Evolutionary conservation across 495 filamentous ascomycete species (phyloP).

Genomic region (Aspergillus olivimuriae): DNA sequence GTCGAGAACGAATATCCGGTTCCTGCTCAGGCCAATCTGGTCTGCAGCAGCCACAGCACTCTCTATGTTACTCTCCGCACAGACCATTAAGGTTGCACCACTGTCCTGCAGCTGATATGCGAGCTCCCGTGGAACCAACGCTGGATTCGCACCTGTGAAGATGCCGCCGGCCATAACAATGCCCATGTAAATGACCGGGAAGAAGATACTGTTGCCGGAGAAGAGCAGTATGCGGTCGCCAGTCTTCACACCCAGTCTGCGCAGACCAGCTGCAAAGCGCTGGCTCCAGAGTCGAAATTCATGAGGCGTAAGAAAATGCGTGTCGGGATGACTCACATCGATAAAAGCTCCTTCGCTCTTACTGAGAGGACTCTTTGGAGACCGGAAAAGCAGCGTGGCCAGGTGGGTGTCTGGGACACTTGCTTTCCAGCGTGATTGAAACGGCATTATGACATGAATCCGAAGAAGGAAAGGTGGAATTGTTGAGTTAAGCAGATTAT

Average conservation of each 20-base stretch:
- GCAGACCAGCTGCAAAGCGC: constrained; percentile 65
- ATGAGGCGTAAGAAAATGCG: constrained; percentile 47
- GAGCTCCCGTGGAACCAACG: constrained; percentile 61
- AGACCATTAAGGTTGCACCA: constrained; percentile 57
- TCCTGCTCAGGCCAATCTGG: constrained; percentile 27
- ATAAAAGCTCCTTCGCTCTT: constrained; percentile 38
- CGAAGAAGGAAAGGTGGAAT: no score
- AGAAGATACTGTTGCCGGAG: constrained; percentile 67
- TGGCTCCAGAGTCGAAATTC: constrained; percentile 64
- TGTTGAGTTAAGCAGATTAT: no score
- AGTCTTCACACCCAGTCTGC: constrained; percentile 52
- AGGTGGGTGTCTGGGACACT: no score
- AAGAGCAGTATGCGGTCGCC: constrained; percentile 72
- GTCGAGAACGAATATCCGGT: constrained; percentile 45
- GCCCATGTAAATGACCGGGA: constrained; percentile 65
- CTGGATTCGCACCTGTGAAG: constrained; percentile 75
- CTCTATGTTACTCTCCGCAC: constrained; percentile 40
- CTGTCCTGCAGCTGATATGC: constrained; percentile 70
- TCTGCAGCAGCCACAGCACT: constrained; percentile 39
- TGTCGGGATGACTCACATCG: constrained; percentile 51
- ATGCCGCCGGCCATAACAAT: constrained; percentile 72
- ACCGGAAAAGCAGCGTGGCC: no score
- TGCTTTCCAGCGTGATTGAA: no score
- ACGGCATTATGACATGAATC: no score
- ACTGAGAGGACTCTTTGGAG: no score